A percentile compares a stretch with the other conserved stretches of the same genome.
These are phyloP conservation scores for Phyllostachys edulis DNA, from an alignment of 176 grass and related monocot genomes.

Conservation along the genomic window DNA sequence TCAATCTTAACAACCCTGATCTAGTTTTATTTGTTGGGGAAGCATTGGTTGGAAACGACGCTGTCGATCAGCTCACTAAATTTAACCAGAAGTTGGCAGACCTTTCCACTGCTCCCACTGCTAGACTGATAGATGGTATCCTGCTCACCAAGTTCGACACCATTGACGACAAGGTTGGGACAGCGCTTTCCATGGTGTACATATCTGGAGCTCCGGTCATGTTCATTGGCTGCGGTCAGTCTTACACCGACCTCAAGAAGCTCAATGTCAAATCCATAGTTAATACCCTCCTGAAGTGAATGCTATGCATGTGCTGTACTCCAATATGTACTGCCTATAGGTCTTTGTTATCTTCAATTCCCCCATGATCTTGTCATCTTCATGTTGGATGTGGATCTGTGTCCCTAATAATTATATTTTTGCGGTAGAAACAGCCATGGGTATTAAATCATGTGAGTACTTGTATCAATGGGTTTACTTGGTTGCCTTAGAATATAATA, in stretches of 20 bases:
- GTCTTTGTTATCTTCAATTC: constrained; percentile 27
- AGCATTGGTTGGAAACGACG: constrained; percentile 93
- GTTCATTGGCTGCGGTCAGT: constrained; percentile 87
- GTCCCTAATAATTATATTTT: not conserved
- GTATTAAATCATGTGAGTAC: not conserved
- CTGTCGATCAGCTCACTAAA: constrained; percentile 86
- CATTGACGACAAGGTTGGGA: constrained; percentile 88
- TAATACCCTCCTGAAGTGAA: constrained; percentile 86
- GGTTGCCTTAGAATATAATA: not conserved
- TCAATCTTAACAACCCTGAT: constrained; percentile 91
- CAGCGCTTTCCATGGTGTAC: constrained; percentile 87
- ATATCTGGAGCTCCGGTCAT: constrained; percentile 85
- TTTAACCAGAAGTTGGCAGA: constrained; percentile 93
- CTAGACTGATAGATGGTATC: constrained; percentile 93
- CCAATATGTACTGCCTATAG: not conserved
- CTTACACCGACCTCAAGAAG: constrained; percentile 94
- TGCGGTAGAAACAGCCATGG: not conserved
- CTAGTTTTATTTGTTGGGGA: constrained; percentile 92
- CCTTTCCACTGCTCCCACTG: constrained; percentile 52
- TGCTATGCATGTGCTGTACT: not conserved
- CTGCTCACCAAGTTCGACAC: constrained; percentile 93
- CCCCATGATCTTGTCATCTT: constrained; percentile 50
- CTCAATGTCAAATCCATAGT: constrained; percentile 87
- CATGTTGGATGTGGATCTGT: constrained; percentile 27
- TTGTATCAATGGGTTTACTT: not conserved